A percentile compares a stretch with the other conserved stretches of the same genome.
These are phyloP conservation scores for Xylaria sp. DNA, from an alignment of 495 filamentous ascomycete genomes.

Conservation along the genomic window DNA sequence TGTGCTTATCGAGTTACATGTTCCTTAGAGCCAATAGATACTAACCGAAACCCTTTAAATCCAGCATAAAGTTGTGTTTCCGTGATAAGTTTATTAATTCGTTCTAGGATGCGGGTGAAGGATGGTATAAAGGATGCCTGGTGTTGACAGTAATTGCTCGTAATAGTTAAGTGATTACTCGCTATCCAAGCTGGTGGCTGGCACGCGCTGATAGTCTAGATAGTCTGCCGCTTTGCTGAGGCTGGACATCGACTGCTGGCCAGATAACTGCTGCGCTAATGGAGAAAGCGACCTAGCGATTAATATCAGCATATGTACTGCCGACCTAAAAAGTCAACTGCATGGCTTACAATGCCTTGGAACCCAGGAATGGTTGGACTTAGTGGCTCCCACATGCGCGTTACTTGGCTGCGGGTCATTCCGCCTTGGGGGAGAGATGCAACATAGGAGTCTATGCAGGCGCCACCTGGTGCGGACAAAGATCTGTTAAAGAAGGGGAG, in stretches of 20 bases:
- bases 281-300: background rate
- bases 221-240: background rate
- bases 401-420: background rate
- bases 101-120: background rate
- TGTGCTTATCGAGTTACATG: too few species aligned
- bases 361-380: background rate
- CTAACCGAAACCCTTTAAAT: background rate
- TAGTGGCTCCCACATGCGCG: background rate
- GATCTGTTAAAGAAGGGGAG: background rate
- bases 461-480: background rate
- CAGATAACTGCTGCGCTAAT: background rate
- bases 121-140: background rate
- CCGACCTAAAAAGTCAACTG: background rate
- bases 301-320: background rate
- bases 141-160: background rate
- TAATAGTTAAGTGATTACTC: background rate
- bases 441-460: background rate
- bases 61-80: background rate
- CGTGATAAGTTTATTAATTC: background rate
- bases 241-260: background rate
- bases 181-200: background rate
- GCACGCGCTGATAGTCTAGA: background rate
- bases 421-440: background rate
- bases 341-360: background rate
- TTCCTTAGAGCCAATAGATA: background rate